Conservation (phyloP, 2,329 filamentous ascomycete genomes). For the Fusarium nurragi region DNA sequence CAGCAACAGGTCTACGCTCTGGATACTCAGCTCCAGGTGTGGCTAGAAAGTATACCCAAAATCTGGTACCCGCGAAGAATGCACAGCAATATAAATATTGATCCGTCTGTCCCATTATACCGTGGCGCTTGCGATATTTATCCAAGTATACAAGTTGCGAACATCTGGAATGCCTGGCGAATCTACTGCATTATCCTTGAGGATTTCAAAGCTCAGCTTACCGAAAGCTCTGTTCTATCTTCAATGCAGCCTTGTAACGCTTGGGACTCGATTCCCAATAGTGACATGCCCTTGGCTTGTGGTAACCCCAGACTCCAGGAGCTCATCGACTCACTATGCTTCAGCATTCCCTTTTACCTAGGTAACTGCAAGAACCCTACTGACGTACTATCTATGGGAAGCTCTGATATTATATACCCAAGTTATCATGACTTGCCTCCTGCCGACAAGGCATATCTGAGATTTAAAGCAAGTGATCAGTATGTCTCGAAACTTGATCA, state of each 20-base stretch:
- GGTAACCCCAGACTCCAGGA: background rate
- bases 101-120: background rate
- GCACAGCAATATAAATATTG: rapidly evolving
- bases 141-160: conserved; percentile 27
- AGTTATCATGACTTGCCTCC: conserved; percentile 21
- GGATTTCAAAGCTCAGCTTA: background rate
- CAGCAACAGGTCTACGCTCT: background rate
- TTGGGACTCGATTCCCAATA: rapidly evolving
- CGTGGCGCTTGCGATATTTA: background rate
- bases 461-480: background rate
- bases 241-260: too few species aligned
- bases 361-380: conserved; percentile 5
- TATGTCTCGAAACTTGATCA: conserved; percentile 20
- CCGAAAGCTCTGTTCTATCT: too few species aligned
- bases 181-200: conserved; percentile 12
- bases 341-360: conserved; percentile 33
- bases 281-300: too few species aligned
- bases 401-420: background rate
- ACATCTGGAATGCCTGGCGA: conserved; percentile 33
- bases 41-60: background rate
- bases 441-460: background rate
- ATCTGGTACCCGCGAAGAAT: conserved; percentile 7
- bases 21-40: conserved; percentile 3
- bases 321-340: conserved; percentile 13
- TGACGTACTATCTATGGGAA: background rate